phyloP scores from a whole-genome alignment of 1,284 basidiomycete genomes.

The Ceratobasidium sp. region DNA sequence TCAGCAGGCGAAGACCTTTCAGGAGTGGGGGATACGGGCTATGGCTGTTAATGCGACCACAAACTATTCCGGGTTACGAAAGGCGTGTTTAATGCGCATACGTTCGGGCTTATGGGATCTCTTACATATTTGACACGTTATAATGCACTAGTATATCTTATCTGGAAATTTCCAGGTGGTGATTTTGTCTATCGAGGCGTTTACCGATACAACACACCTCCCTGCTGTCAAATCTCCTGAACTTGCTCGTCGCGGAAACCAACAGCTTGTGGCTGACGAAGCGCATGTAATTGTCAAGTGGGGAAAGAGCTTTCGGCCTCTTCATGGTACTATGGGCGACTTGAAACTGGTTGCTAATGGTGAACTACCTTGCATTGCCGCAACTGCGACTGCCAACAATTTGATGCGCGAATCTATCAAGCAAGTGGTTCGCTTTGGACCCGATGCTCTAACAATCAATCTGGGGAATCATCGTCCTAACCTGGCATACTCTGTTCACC shows the following conservation, averaged over 20 bases:
- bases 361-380: not conserved
- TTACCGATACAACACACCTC: not conserved
- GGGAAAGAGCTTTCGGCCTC: slow-evolving; percentile 7
- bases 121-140: not conserved
- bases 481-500: not conserved
- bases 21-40: not conserved
- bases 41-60: slow-evolving; percentile 30
- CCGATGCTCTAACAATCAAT: not conserved
- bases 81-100: not conserved
- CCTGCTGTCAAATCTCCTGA: not conserved
- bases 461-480: not conserved
- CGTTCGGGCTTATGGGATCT: not conserved
- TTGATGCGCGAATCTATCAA: not conserved
- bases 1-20: slow-evolving; percentile 1
- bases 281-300: slow-evolving; percentile 29
- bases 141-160: not conserved
- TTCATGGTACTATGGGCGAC: not conserved
- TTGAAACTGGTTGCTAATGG: not conserved
- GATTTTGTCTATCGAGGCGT: slow-evolving; percentile 28
- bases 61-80: not conserved
- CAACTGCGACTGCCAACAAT: slow-evolving; percentile 16
- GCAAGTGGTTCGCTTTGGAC: not conserved
- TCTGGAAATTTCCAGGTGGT: slow-evolving; percentile 9
- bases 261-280: slow-evolving; percentile 2
- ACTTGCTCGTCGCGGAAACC: not conserved